These are phyloP conservation scores for Chalciporus sphaerocephalus DNA, from an alignment of 768 basidiomycete species.

Conservation along the genomic window DNA sequence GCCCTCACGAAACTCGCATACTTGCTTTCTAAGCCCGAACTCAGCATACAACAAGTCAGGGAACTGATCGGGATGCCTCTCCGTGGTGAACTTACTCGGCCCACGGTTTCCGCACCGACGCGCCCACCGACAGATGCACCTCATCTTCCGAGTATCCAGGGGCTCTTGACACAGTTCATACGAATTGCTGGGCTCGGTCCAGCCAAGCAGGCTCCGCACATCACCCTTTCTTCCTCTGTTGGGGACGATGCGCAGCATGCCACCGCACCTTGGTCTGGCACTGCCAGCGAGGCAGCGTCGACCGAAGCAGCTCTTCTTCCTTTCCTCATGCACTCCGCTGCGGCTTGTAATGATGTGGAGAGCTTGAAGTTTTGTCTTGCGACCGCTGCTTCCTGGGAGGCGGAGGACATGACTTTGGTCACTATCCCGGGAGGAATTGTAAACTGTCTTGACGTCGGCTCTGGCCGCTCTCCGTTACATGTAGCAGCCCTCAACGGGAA, in stretches of 20 bases:
- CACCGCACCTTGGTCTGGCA: conserved; percentile 71
- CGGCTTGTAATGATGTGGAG: conserved; percentile 62
- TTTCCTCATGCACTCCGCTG: conserved; percentile 75
- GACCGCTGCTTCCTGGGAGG: conserved; percentile 24
- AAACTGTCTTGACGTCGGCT: conserved; percentile 66
- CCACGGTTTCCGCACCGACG: conserved; percentile 40
- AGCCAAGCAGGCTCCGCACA: conserved; percentile 34
- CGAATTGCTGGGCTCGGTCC: conserved; percentile 52
- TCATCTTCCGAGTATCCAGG: conserved; percentile 58
- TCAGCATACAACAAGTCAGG: conserved; percentile 64
- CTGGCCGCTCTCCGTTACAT: conserved; percentile 74
- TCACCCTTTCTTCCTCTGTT: conserved; percentile 29
- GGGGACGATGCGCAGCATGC: conserved; percentile 41
- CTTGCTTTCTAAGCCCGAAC: conserved; percentile 80
- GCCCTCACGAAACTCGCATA: conserved; percentile 89
- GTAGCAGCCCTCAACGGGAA: conserved; percentile 72
- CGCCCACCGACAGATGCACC: conserved; percentile 38
- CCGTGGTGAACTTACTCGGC: conserved; percentile 81
- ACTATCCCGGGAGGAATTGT: conserved; percentile 62
- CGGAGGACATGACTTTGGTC: conserved; percentile 14
- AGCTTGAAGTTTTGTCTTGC: conserved; percentile 57
- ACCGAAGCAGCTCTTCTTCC: conserved; percentile 72
- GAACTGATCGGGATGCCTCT: conserved; percentile 71
- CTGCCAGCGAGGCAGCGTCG: conserved; percentile 66
- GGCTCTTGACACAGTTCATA: conserved; percentile 63